Evolutionary conservation across 2,329 filamentous ascomycete species (phyloP).

Genomic region (Beauveria scarabaeidicola): DNA sequence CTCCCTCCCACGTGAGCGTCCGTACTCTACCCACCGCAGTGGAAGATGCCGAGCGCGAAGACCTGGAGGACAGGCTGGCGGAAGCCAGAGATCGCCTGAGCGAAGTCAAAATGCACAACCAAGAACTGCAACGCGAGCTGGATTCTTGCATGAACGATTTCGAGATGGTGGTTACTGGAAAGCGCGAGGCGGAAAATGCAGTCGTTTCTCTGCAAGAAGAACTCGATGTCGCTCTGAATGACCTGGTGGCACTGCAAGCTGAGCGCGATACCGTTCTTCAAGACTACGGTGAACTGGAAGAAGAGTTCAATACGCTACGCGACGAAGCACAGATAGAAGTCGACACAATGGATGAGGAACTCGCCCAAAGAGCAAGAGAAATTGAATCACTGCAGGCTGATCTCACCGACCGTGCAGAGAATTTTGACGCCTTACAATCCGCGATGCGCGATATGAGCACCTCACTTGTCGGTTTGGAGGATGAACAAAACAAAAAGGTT

Average conservation of each 20-base stretch:
- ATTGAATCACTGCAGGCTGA: constrained; percentile 62
- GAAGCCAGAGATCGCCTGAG: constrained; percentile 81
- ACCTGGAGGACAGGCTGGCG: constrained; percentile 75
- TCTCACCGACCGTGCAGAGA: constrained; percentile 69
- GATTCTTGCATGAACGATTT: constrained; percentile 74
- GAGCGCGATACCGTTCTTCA: constrained; percentile 82
- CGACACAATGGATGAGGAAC: constrained; percentile 59
- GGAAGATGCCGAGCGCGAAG: constrained; percentile 74
- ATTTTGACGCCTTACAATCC: constrained; percentile 81
- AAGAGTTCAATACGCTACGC: constrained; percentile 51
- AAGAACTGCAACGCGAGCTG: constrained; percentile 76
- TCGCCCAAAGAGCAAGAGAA: constrained; percentile 64
- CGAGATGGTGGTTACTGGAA: constrained; percentile 59
- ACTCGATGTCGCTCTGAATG: constrained; percentile 68
- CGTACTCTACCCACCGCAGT: constrained; percentile 54
- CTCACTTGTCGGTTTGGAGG: constrained; percentile 75
- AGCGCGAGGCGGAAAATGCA: constrained; percentile 50
- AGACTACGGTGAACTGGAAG: constrained; percentile 50
- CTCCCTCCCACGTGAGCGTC: constrained; percentile 66
- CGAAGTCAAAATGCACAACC: constrained; percentile 77
- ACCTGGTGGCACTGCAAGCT: constrained; percentile 67
- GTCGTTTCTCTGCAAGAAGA: constrained; percentile 66
- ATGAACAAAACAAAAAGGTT: constrained; percentile 74
- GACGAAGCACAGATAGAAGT: constrained; percentile 60
- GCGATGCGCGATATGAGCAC: constrained; percentile 93